A percentile compares a stretch with the other conserved stretches of the same genome.
Evolutionary conservation across 2,329 filamentous ascomycete species (phyloP).

Genomic region (Botryotinia calthae): DNA sequence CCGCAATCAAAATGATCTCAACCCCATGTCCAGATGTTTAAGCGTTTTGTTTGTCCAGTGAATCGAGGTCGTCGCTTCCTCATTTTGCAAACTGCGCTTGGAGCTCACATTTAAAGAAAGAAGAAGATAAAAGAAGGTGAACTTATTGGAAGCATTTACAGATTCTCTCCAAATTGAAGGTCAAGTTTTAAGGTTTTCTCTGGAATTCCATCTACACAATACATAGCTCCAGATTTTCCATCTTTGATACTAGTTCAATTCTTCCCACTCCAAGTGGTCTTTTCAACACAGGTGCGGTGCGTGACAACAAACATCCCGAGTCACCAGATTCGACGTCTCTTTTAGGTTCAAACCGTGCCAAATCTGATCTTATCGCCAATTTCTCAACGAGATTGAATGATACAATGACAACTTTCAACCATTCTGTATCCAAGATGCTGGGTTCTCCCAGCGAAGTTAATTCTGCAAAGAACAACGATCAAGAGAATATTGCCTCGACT

Average conservation of each 20-base stretch:
- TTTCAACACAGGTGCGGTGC: neutral
- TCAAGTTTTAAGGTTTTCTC: neutral
- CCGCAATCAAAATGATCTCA: too few relatives aligned
- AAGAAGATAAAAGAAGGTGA: too few relatives aligned
- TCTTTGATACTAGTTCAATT: neutral
- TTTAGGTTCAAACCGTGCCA: neutral
- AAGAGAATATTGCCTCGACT: neutral
- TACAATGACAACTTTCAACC: neutral
- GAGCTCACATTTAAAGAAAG: neutral
- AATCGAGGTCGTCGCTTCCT: neutral
- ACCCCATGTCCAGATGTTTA: neutral
- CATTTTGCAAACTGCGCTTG: neutral
- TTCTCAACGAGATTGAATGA: neutral
- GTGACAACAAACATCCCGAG: neutral
- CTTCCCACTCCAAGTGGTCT: neutral
- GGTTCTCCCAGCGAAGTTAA: neutral
- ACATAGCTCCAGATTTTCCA: neutral
- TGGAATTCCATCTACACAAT: neutral
- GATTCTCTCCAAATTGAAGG: neutral
- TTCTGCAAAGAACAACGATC: neutral
- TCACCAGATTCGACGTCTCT: neutral
- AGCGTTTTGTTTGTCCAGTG: neutral
- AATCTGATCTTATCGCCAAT: neutral
- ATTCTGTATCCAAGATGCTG: neutral
- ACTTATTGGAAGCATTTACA: rapidly evolving